Evolutionary conservation across 495 filamentous ascomycete species (phyloP), one percentile per base, ranked within the genome.

Genomic region (Aspergillus asperescens): DNA sequence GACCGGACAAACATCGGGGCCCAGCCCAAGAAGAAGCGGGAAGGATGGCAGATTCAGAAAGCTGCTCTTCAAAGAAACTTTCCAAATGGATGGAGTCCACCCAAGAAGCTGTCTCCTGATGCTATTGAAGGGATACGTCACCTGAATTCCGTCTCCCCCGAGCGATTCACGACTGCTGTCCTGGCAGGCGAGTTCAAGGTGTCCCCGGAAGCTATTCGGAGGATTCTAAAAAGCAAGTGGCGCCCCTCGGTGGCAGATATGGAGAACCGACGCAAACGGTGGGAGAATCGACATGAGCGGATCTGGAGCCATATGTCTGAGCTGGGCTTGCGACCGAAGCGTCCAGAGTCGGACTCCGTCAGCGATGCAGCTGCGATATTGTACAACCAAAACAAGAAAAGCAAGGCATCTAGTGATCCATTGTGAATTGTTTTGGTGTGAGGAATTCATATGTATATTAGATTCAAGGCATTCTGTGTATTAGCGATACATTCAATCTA

Each of bases 201-300:
- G 5, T 91, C 89, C 1, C 78, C 88, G 1, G 93, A 98, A 58
- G 87, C 83, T 5, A 89, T 97, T 48, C 80, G 90, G 8, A 75
- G 93, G 18, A 93, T 98, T 25, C 67, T 98, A 59, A 89, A 81
- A 65, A 85, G 81, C 63, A 92, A 86, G 53, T 97, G 93, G 93
- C 71, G 63, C 52, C 86, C 90, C 1, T 77, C 67, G 9, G 70
- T 78, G 7, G 79, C 83, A 8, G 84, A 90, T 59, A 52, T 66
- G 20, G 75, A 79, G 29, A 71, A 82, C 5, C 78, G 89, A 43
- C 76, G 81, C 58, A 59, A 71, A 54, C 73, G 88, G 48, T 98
- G 93, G 93, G 81, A 85, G 55, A 84, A 78, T 25, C 79, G 93
- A 39, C 89, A 90, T 18, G 81, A 84, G 58, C 71, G 70, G 23